Percentiles rank a stretch among this genome's conserved stretches.
phyloP scores from a whole-genome alignment of 1,139 yeast species.

The Ogataea hybrid region DNA sequence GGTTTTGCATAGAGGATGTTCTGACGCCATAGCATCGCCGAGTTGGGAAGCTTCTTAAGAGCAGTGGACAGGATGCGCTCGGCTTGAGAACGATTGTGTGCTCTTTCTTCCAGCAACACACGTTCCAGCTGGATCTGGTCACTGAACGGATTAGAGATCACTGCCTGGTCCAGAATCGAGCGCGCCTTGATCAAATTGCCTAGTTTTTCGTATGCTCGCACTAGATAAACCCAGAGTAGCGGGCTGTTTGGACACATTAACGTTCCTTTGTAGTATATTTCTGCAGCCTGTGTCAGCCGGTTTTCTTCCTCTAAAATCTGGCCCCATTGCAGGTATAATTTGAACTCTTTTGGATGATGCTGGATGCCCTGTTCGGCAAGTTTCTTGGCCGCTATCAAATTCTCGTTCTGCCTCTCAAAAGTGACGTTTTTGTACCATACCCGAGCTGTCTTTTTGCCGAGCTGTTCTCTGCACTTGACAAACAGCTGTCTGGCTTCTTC shows the following conservation, averaged over 20 bases:
- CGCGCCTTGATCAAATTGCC: constrained; percentile 59
- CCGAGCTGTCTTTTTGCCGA: constrained; percentile 40
- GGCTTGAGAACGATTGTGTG: constrained; percentile 53
- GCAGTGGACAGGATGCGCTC: constrained; percentile 58
- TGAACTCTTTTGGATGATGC: constrained; percentile 44
- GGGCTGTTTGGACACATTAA: constrained; percentile 43
- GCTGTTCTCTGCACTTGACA: constrained; percentile 35
- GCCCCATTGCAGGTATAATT: constrained; percentile 58
- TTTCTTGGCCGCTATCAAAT: constrained; percentile 37
- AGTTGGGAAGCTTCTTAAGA: constrained; percentile 54
- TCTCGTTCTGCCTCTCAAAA: constrained; percentile 44
- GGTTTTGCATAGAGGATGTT: constrained; percentile 50
- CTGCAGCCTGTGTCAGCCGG: constrained; percentile 43
- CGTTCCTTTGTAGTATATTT: constrained; percentile 48
- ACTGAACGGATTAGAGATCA: constrained; percentile 48
- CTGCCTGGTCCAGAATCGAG: constrained; percentile 68
- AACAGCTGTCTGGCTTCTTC: constrained; percentile 46
- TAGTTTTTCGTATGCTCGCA: constrained; percentile 47
- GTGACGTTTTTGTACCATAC: constrained; percentile 66
- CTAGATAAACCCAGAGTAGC: constrained; percentile 54
- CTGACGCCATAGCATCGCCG: constrained; percentile 59
- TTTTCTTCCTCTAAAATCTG: constrained; percentile 43
- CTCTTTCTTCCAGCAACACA: constrained; percentile 54
- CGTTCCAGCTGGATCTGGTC: constrained; percentile 59
- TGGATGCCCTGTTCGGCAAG: constrained; percentile 46